phyloP scores from a whole-genome alignment of 2,329 filamentous ascomycete genomes.

The Stagonosporopsis chrysanthemi region DNA sequence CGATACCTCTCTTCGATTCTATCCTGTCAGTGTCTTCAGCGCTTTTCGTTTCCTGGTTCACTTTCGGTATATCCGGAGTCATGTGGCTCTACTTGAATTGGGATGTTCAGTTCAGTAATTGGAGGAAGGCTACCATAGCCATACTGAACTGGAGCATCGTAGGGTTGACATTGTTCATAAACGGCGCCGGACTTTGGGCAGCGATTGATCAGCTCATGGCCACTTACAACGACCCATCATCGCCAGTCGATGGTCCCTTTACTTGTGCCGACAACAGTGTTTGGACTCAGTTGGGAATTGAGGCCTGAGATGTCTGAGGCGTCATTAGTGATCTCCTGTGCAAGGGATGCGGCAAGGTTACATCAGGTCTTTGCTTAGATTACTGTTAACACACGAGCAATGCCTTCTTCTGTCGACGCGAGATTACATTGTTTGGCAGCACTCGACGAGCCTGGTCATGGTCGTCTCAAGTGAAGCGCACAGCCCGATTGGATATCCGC shows the following conservation, averaged over 20 bases:
- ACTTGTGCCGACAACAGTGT: constrained; percentile 14
- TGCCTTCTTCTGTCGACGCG: not conserved
- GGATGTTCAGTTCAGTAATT: constrained; percentile 45
- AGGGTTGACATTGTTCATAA: constrained; percentile 20
- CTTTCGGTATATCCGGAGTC: constrained; percentile 44
- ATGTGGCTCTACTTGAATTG: constrained; percentile 45
- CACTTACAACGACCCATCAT: constrained; percentile 8
- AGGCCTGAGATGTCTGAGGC: not conserved
- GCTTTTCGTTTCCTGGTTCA: constrained; percentile 72
- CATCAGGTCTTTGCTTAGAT: not conserved
- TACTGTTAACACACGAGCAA: not conserved
- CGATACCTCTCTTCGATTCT: constrained; percentile 71
- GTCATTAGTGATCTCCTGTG: not conserved
- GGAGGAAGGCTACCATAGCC: constrained; percentile 27
- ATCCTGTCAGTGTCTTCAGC: constrained; percentile 66
- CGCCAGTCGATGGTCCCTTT: constrained; percentile 5
- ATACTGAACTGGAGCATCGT: constrained; percentile 23
- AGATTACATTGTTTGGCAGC: not conserved
- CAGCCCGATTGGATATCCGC: not conserved
- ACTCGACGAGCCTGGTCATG: not conserved
- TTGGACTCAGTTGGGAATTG: constrained; percentile 4
- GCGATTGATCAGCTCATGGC: constrained; percentile 7
- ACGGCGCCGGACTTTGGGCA: constrained; percentile 1
- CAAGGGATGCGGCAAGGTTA: constrained; percentile 3
- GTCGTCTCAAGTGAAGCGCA: not conserved